phyloP scores from a whole-genome alignment of 2,329 filamentous ascomycete genomes.

The Cladosporium colombiae region DNA sequence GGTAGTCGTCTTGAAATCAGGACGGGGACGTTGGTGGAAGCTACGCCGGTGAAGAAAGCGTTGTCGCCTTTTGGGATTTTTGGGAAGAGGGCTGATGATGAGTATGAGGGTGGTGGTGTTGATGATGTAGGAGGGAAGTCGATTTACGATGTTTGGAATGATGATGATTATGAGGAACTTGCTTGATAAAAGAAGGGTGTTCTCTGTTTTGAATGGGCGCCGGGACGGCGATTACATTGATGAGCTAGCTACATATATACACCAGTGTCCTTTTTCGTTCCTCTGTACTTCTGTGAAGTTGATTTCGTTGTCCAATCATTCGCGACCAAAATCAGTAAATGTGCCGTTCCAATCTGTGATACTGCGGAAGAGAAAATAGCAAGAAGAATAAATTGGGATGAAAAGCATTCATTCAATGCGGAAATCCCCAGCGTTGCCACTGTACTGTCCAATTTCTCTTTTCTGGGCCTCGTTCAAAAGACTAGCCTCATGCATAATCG shows the following conservation, averaged over 20 bases:
- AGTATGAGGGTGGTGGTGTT: conserved; percentile 18
- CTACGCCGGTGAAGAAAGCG: conserved; percentile 20
- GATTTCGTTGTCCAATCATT: neutral
- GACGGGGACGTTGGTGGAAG: conserved; percentile 5
- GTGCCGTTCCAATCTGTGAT: too few relatives aligned
- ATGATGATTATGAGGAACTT: conserved; percentile 44
- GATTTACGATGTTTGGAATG: conserved; percentile 41
- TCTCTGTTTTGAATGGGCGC: neutral
- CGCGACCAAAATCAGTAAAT: too few relatives aligned
- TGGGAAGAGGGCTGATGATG: conserved; percentile 9
- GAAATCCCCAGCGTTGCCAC: neutral
- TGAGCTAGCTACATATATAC: neutral
- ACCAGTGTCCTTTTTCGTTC: neutral
- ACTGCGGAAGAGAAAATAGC: too few relatives aligned
- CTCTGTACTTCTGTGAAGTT: too few relatives aligned
- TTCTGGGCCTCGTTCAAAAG: neutral
- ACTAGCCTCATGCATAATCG: neutral
- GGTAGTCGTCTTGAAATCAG: neutral
- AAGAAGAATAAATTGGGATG: too few relatives aligned
- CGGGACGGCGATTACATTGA: neutral
- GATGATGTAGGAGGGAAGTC: conserved; percentile 8
- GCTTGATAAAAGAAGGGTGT: conserved; percentile 25
- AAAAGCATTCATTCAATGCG: too few relatives aligned
- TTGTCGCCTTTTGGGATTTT: neutral
- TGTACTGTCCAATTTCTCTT: neutral